phyloP scores from a whole-genome alignment of 192 early-diverging fungal genomes.

The Entophlyctis luteolus region DNA sequence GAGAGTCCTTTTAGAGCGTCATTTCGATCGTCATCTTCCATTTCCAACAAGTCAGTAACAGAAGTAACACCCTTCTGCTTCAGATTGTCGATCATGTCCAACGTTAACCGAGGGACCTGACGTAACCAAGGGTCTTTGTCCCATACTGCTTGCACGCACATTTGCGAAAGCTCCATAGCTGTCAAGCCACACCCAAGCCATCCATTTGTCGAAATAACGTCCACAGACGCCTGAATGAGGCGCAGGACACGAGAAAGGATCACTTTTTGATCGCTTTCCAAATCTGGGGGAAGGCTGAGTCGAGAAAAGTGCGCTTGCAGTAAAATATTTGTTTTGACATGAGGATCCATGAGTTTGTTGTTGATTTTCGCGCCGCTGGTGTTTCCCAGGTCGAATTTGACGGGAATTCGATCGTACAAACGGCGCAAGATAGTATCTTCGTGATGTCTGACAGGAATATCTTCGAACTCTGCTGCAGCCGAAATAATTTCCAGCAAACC shows the following conservation, averaged over 20 bases:
- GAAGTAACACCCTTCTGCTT: constrained; percentile 69
- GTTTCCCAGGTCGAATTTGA: constrained; percentile 49
- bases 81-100: constrained; percentile 66
- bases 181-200: constrained; percentile 86
- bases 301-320: constrained; percentile 95
- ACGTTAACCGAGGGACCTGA: constrained; percentile 85
- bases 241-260: constrained; percentile 66
- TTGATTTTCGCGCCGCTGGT: constrained; percentile 19
- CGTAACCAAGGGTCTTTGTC: constrained; percentile 85
- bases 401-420: constrained; percentile 78
- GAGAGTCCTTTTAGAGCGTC: constrained; percentile 58
- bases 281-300: constrained; percentile 81
- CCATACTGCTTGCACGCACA: constrained; percentile 96
- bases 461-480: constrained; percentile 88
- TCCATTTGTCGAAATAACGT: constrained; percentile 87
- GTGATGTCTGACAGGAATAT: constrained; percentile 88
- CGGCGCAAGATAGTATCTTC: constrained; percentile 77
- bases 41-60: constrained; percentile 91
- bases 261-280: constrained; percentile 84
- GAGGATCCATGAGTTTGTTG: constrained; percentile 80
- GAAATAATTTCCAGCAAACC: constrained; percentile 92
- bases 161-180: constrained; percentile 96
- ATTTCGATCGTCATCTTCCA: constrained; percentile 82
- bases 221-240: constrained; percentile 87
- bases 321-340: constrained; percentile 88